phyloP scores from a whole-genome alignment of 371 early-diverging fungal species.

The Mortierella sp. region DNA sequence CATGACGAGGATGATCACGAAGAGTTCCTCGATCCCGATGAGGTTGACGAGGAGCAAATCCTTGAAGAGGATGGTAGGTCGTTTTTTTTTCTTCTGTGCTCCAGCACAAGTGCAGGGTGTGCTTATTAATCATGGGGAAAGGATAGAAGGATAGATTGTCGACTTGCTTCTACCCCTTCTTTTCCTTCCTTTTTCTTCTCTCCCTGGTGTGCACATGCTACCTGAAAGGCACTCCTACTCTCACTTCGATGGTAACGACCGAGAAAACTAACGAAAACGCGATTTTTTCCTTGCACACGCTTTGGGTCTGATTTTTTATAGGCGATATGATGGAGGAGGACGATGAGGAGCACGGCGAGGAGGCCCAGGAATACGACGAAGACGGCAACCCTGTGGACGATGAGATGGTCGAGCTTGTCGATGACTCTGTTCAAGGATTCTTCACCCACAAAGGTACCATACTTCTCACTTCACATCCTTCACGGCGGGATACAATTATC shows the following conservation, averaged over 20 bases:
- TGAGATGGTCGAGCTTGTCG: conserved; percentile 76
- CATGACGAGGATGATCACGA: conserved; percentile 62
- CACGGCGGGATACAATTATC: too few species aligned
- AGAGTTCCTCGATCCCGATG: conserved; percentile 63
- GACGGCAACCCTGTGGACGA: conserved; percentile 64
- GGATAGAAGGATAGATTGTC: conserved; percentile 45
- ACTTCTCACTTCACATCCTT: not conserved
- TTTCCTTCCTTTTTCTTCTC: too few species aligned
- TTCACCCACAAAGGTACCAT: conserved; percentile 85
- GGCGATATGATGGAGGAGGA: conserved; percentile 55
- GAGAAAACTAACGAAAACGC: not conserved
- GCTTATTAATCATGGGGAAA: not conserved
- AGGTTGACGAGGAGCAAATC: conserved; percentile 60
- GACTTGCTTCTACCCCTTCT: conserved; percentile 31
- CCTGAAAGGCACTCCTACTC: not conserved
- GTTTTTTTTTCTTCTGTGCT: not conserved
- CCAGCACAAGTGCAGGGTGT: too few species aligned
- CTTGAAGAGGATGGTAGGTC: conserved; percentile 59
- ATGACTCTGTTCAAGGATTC: conserved; percentile 95
- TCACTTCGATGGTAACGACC: not conserved
- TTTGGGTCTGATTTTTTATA: conserved; percentile 5
- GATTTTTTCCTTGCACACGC: not conserved
- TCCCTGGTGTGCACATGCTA: too few species aligned
- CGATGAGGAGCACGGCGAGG: conserved; percentile 45
- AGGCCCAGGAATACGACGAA: conserved; percentile 47